A percentile compares a stretch with the other conserved stretches of the same genome.
These are phyloP conservation scores for Posidonia oceanica DNA, from an alignment of 116 monocot genomes.

Conservation along the genomic window DNA sequence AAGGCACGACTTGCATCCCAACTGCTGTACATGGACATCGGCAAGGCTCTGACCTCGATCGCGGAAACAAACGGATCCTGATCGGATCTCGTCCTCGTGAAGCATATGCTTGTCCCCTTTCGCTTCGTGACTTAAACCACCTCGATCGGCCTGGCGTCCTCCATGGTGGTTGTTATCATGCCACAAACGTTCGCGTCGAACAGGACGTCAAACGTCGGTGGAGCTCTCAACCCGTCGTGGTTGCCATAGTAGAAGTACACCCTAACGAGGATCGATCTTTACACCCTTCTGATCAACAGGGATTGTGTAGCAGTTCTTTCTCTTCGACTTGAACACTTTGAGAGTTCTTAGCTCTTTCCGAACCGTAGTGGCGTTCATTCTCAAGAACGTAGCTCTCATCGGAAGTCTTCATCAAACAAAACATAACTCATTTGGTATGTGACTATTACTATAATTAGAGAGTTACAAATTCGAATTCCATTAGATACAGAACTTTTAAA, in stretches of 20 bases:
- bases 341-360: not conserved
- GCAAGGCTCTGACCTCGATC: conserved; percentile 21
- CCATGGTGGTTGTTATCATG: conserved; percentile 6
- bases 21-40: not conserved
- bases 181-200: conserved; percentile 22
- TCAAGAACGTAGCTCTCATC: not conserved
- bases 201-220: conserved; percentile 18
- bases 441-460: too few relatives aligned
- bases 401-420: too few relatives aligned
- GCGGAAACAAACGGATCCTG: conserved; percentile 26
- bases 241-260: conserved; percentile 32
- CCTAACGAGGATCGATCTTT: conserved; percentile 17
- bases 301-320: conserved; percentile 13
- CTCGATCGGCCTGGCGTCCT: not conserved
- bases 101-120: not conserved
- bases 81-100: not conserved
- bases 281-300: not conserved
- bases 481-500: too few relatives aligned
- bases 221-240: conserved; percentile 22
- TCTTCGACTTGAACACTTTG: conserved; percentile 1
- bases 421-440: too few relatives aligned
- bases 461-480: too few relatives aligned
- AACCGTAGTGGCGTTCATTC: not conserved
- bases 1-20: not conserved
- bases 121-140: conserved; percentile 1